These are phyloP conservation scores for Mortierella sp. DNA, from an alignment of 371 early-diverging fungal genomes.

Conservation along the genomic window DNA sequence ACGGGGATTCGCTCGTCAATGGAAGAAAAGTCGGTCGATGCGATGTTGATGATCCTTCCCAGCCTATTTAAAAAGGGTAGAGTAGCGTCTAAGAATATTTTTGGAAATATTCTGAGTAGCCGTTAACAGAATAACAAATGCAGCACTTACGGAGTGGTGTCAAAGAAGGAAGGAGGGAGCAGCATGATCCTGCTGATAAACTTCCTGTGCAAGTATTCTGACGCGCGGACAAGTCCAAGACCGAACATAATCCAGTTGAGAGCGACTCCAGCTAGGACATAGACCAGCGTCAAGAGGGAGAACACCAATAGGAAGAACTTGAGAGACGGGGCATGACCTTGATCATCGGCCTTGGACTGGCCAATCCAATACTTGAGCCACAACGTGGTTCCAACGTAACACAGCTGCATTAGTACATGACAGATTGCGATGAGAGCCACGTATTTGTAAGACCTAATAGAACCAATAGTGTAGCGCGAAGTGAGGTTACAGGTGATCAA, in stretches of 20 bases:
- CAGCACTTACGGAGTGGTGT: conserved; percentile 80
- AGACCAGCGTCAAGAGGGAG: conserved; percentile 77
- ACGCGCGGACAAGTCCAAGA: conserved; percentile 36
- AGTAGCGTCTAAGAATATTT: not conserved
- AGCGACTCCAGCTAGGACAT: not conserved
- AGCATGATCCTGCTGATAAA: conserved; percentile 67
- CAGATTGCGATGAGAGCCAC: not conserved
- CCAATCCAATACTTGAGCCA: conserved; percentile 84
- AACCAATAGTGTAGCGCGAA: no score
- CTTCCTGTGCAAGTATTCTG: conserved; percentile 51
- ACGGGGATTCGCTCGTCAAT: conserved; percentile 73
- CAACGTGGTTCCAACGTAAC: conserved; percentile 45
- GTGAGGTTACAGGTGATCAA: not conserved
- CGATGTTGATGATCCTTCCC: conserved; percentile 84
- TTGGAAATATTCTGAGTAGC: not conserved
- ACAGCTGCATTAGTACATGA: conserved; percentile 19
- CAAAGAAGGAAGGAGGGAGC: conserved; percentile 85
- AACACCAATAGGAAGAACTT: conserved; percentile 81
- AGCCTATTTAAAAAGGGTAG: conserved; percentile 75
- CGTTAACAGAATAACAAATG: not conserved
- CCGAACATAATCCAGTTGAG: conserved; percentile 23
- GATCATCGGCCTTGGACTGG: conserved; percentile 6
- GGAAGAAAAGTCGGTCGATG: conserved; percentile 78
- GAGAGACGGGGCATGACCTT: conserved; percentile 40
- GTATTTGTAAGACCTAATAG: conserved; percentile 27